These are phyloP conservation scores for Wickerhamiella allomyrinae DNA, from an alignment of 805 yeast species.

Conservation along the genomic window DNA sequence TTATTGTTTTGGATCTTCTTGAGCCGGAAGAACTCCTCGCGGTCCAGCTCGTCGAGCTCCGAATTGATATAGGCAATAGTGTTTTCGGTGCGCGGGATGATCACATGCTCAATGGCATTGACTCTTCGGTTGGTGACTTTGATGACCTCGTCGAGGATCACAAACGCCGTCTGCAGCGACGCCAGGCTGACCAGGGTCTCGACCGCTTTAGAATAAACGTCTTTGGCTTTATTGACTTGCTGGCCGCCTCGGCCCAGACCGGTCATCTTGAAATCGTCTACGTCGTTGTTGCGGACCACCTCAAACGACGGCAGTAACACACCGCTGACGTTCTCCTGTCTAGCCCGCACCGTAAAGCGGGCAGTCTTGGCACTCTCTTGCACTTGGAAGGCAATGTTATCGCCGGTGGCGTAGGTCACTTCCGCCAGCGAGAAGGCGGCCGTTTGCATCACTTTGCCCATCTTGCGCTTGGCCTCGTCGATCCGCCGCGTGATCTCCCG, in stretches of 20 bases:
- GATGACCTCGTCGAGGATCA: conserved; percentile 91
- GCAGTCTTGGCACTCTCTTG: conserved; percentile 84
- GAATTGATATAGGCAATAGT: conserved; percentile 85
- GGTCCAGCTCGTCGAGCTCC: conserved; percentile 91
- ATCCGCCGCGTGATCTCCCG: conserved; percentile 89
- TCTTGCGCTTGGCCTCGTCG: conserved; percentile 88
- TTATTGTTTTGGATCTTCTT: conserved; percentile 94
- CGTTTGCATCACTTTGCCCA: conserved; percentile 97
- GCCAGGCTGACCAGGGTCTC: conserved; percentile 94
- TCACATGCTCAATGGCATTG: conserved; percentile 95
- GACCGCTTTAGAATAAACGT: conserved; percentile 89
- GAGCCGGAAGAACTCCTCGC: conserved; percentile 94
- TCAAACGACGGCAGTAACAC: conserved; percentile 89
- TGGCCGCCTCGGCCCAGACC: conserved; percentile 98
- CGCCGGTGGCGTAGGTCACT: conserved; percentile 95
- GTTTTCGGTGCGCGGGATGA: conserved; percentile 94
- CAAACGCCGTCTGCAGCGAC: conserved; percentile 90
- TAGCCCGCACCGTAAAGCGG: conserved; percentile 77
- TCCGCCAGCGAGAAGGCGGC: conserved; percentile 97
- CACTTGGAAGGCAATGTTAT: conserved; percentile 86
- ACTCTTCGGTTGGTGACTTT: conserved; percentile 97
- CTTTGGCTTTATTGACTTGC: conserved; percentile 88
- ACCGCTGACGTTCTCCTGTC: conserved; percentile 93
- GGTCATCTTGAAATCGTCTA: conserved; percentile 89
- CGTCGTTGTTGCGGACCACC: conserved; percentile 63